These are phyloP conservation scores for Vitis labrusca DNA, from an alignment of 164 flowering plant species.

Conservation along the genomic window DNA sequence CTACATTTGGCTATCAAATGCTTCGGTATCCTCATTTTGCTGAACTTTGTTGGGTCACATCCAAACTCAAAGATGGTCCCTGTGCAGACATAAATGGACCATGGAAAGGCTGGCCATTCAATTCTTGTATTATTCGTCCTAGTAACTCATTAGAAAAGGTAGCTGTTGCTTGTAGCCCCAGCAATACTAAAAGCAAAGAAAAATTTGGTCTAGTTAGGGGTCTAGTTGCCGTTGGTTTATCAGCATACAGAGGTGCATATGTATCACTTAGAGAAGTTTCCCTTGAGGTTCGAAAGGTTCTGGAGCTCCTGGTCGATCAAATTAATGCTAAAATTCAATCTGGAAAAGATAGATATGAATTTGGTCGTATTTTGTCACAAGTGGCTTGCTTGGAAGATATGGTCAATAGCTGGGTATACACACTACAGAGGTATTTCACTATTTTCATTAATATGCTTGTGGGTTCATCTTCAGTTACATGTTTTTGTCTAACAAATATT, in stretches of 20 bases:
- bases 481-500: slow-evolving; percentile 17
- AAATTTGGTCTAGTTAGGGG: slow-evolving; percentile 70
- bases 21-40: slow-evolving; percentile 92
- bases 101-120: slow-evolving; percentile 98
- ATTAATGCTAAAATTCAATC: slow-evolving; percentile 58
- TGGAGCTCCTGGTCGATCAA: slow-evolving; percentile 69
- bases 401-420: slow-evolving; percentile 78
- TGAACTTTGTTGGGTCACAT: slow-evolving; percentile 96
- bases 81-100: slow-evolving; percentile 66
- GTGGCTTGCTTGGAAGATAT: slow-evolving; percentile 93
- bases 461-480: slow-evolving; percentile 5
- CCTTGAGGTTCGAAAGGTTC: slow-evolving; percentile 71
- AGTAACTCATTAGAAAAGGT: slow-evolving; percentile 37
- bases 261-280: slow-evolving; percentile 70
- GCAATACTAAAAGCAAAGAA: slow-evolving; percentile 46
- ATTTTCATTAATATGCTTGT: slow-evolving; percentile 1
- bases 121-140: slow-evolving; percentile 82
- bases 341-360: slow-evolving; percentile 72
- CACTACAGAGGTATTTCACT: slow-evolving; percentile 60
- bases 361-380: slow-evolving; percentile 77
- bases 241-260: slow-evolving; percentile 81
- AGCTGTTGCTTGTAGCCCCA: slow-evolving; percentile 32
- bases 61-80: slow-evolving; percentile 94
- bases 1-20: slow-evolving; percentile 88
- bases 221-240: slow-evolving; percentile 85